These are phyloP conservation scores for Apiospora koreana DNA, from an alignment of 2,329 filamentous ascomycete genomes.

Conservation along the genomic window DNA sequence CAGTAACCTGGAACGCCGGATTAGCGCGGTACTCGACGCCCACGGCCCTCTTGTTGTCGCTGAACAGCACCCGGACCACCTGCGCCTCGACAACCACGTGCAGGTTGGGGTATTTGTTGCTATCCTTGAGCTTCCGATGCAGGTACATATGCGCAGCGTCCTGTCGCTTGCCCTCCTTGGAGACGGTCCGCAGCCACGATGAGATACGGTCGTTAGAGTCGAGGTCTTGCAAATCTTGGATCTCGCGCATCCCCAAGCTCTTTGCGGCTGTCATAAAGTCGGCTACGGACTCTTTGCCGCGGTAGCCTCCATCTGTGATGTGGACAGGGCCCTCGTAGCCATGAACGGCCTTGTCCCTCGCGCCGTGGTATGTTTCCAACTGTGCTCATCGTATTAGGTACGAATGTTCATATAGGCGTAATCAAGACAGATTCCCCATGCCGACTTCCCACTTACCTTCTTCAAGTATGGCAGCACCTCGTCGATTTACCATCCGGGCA, in stretches of 20 bases:
- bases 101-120: slow-evolving; percentile 29
- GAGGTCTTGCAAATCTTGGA: slow-evolving; percentile 50
- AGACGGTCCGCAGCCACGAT: slow-evolving; percentile 26
- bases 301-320: slow-evolving; percentile 47
- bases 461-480: slow-evolving; percentile 51
- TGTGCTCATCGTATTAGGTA: slow-evolving; percentile 25
- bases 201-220: slow-evolving; percentile 38
- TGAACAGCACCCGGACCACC: slow-evolving; percentile 51
- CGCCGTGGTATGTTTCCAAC: slow-evolving; percentile 33
- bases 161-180: slow-evolving; percentile 28
- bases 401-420: no score
- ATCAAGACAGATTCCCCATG: no score
- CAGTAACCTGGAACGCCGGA: slow-evolving; percentile 36
- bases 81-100: slow-evolving; percentile 32
- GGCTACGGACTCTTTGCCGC: slow-evolving; percentile 39
- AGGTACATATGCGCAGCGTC: slow-evolving; percentile 30
- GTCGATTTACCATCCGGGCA: slow-evolving; percentile 30
- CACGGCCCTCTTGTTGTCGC: slow-evolving; percentile 48
- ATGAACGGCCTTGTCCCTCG: slow-evolving; percentile 43
- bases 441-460: slow-evolving; percentile 39
- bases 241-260: slow-evolving; percentile 47
- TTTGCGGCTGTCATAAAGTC: slow-evolving; percentile 48
- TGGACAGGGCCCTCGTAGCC: slow-evolving; percentile 50
- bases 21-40: slow-evolving; percentile 50
- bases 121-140: slow-evolving; percentile 28